Conservation (phyloP, 768 basidiomycete genomes). For the Termitomyces heimii region DNA sequence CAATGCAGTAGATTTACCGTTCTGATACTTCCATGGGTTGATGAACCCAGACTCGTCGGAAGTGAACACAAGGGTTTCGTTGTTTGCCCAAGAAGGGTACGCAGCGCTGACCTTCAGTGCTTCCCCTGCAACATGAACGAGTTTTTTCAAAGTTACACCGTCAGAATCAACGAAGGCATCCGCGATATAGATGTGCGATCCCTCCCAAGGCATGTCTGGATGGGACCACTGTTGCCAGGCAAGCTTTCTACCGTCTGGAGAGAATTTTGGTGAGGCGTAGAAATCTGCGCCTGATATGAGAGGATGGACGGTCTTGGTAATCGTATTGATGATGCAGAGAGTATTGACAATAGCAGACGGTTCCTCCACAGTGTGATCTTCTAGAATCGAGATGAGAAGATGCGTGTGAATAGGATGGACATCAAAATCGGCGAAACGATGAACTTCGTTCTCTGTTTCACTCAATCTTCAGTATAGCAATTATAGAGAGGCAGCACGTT, state of each 20-base stretch:
- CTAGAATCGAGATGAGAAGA: constrained; percentile 56
- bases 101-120: constrained; percentile 41
- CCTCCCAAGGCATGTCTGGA: constrained; percentile 24
- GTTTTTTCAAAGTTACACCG: constrained; percentile 27
- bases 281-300: constrained; percentile 62
- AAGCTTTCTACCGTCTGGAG: constrained; percentile 17
- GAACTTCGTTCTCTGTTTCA: constrained; percentile 34
- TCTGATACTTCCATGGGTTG: constrained; percentile 55
- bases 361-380: constrained; percentile 59
- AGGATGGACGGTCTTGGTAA: constrained; percentile 33
- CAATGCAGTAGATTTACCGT: constrained; percentile 27
- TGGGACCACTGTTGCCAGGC: constrained; percentile 22
- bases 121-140: constrained; percentile 45
- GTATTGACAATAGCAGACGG: constrained; percentile 50
- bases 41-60: constrained; percentile 61
- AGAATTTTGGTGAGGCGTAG: constrained; percentile 45
- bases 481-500: constrained; percentile 7
- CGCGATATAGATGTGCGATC: constrained; percentile 31
- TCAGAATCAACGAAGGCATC: constrained; percentile 28
- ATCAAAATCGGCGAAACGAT: constrained; percentile 61
- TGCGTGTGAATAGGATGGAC: constrained; percentile 48
- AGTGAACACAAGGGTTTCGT: constrained; percentile 55
- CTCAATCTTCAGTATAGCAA: neutral
- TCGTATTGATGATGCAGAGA: constrained; percentile 50
- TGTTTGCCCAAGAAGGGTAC: constrained; percentile 56